These are phyloP conservation scores for Aureoboletus auriporus DNA, from an alignment of 768 basidiomycete genomes.

Conservation along the genomic window DNA sequence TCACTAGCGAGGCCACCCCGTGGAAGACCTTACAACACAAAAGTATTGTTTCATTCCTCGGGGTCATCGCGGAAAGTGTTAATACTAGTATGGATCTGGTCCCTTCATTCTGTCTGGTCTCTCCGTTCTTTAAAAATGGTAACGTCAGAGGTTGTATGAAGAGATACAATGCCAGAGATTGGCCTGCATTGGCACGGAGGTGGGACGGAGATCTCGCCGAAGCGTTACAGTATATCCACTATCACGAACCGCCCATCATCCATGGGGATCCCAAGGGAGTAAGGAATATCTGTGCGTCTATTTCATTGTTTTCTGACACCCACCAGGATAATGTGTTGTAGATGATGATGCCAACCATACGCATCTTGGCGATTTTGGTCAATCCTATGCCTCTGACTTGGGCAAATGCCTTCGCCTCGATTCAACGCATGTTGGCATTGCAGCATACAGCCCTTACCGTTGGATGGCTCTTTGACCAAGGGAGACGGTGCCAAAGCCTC, in stretches of 20 bases:
- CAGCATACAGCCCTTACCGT: constrained; percentile 2
- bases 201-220: constrained; percentile 15
- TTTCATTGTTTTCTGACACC: constrained; percentile 1
- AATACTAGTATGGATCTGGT: constrained; percentile 1
- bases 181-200: constrained; percentile 3
- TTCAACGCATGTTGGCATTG: constrained; percentile 16
- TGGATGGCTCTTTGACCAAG: constrained; percentile 33
- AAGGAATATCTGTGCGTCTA: constrained; percentile 6
- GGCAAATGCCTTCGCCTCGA: constrained; percentile 15
- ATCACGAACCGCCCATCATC: constrained; percentile 26
- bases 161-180: not conserved
- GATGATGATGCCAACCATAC: constrained; percentile 9
- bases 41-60: constrained; percentile 25
- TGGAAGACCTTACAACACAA: constrained; percentile 23
- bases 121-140: constrained; percentile 19
- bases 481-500: constrained; percentile 14
- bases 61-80: constrained; percentile 10
- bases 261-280: constrained; percentile 41
- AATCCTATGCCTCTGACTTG: constrained; percentile 21
- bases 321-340: constrained; percentile 25
- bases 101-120: constrained; percentile 14
- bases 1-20: constrained; percentile 25
- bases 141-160: constrained; percentile 13
- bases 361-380: constrained; percentile 25
- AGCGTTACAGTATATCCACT: constrained; percentile 23